Evolutionary conservation across 2,329 filamentous ascomycete genomes (phyloP).

Genomic region (Trichophaea hybrida): DNA sequence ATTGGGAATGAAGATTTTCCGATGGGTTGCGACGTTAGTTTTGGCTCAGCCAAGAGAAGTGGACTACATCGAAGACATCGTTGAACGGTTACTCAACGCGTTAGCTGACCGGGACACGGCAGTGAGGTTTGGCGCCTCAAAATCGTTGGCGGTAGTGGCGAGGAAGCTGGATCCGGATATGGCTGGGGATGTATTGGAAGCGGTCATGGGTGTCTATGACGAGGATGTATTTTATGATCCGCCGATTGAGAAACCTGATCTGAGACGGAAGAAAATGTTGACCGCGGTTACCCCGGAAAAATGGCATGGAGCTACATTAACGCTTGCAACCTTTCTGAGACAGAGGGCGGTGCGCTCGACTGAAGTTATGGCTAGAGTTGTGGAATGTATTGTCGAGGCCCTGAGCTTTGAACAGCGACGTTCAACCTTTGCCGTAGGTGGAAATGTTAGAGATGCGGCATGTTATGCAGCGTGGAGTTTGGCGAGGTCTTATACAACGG

Average conservation of each 20-base stretch:
- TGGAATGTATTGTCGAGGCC: slow-evolving; percentile 42
- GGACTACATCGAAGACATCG: slow-evolving; percentile 59
- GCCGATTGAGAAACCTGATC: slow-evolving; percentile 11
- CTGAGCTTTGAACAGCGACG: slow-evolving; percentile 72
- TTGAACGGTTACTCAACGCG: slow-evolving; percentile 64
- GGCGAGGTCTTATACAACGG: slow-evolving; percentile 69
- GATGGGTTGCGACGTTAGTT: slow-evolving; percentile 18
- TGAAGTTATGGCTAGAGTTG: slow-evolving; percentile 23
- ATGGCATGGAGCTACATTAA: slow-evolving; percentile 88
- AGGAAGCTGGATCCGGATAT: slow-evolving; percentile 65
- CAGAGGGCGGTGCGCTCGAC: slow-evolving; percentile 24
- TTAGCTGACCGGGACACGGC: slow-evolving; percentile 81
- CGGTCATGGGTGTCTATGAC: slow-evolving; percentile 55
- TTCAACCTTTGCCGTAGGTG: slow-evolving; percentile 70
- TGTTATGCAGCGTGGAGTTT: slow-evolving; percentile 95
- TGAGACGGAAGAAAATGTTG: slow-evolving; percentile 40
- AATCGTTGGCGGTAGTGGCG: slow-evolving; percentile 76
- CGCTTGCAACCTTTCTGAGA: slow-evolving; percentile 38
- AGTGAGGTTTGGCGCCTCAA: slow-evolving; percentile 79
- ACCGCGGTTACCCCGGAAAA: slow-evolving; percentile 63
- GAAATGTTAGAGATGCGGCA: slow-evolving; percentile 84
- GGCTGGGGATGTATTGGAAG: slow-evolving; percentile 75
- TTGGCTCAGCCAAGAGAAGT: slow-evolving; percentile 9
- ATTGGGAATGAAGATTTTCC: slow-evolving; percentile 19
- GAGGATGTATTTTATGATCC: slow-evolving; percentile 44